Base-by-base conservation (phyloP, 2,329 filamentous ascomycete species). In the Ophiosphaerella narmari region DNA sequence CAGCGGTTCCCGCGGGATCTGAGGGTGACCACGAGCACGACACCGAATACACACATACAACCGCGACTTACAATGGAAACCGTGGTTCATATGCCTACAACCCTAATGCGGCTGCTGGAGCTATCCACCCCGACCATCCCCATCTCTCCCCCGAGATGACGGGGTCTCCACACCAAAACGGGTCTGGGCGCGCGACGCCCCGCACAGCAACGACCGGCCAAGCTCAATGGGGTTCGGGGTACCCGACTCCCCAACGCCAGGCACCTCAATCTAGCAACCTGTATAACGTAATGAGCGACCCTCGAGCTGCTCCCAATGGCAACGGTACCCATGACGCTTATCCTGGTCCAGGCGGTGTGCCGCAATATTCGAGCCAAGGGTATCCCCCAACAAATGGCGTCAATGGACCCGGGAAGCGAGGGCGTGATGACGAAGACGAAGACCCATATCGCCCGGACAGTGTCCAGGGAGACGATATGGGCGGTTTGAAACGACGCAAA, bases 261-360 rank as follows among this genome's bases (percentile, higher is more conserved):
- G 77, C 78, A 37, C 80, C 86, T 52, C 82, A 88, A 3, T 86
- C 89, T 1, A 92, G 90, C 78, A 95, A 86, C 68, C 78, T 96
- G 43, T 96, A 96, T 80, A 95, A 86, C 73, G 88, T 95, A 55
- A 91, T 96, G 77, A 92, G 88, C 71, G 91, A 90, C 68, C 88
- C 90, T 52, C 84, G 90, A 23, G 84, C 78, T 40, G 76, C 80
- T 26, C 74, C 84, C 9, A 90, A 90, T 60, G 87, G 87, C n/a
- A 81, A 80, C 26, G 74, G 84, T 11, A 76, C 81, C 16, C 82
- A 82, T 42, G 90, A 95, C 59, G 83, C 86, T 6, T 95, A 95
- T 69, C 82, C 84, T 31, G 81, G 85, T 13, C 81, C 88, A 21
- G 76, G 82, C 5, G 86, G 89, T 61, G 63, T 68, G 40, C 53